A percentile compares a stretch with the other conserved stretches of the same genome.
These are phyloP conservation scores for Suillus bovinus DNA, from an alignment of 768 basidiomycete genomes.

Conservation along the genomic window DNA sequence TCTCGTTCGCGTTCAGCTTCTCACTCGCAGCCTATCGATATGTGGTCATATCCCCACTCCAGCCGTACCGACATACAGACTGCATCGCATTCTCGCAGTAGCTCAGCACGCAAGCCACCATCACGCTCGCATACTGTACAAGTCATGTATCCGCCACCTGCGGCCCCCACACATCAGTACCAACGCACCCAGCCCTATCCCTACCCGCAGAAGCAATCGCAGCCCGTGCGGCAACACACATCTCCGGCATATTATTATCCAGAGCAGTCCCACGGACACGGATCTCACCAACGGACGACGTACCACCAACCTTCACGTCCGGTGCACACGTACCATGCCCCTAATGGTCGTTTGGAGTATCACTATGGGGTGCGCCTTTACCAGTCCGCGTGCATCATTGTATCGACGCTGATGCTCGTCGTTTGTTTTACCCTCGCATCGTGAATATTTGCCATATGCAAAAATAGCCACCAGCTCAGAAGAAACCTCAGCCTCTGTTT, in stretches of 20 bases:
- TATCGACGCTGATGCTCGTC: constrained; percentile 18
- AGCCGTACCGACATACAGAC: constrained; percentile 19
- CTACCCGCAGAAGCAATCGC: constrained; percentile 25
- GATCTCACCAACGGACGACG: constrained; percentile 15
- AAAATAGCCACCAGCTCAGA: constrained; percentile 32
- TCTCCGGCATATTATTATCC: constrained; percentile 22
- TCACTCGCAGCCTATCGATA: constrained; percentile 20
- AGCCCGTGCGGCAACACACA: constrained; percentile 20
- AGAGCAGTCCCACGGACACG: constrained; percentile 14
- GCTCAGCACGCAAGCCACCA: constrained; percentile 9
- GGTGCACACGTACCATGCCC: constrained; percentile 25
- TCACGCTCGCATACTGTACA: constrained; percentile 18
- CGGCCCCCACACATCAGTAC: constrained; percentile 5
- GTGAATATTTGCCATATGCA: constrained; percentile 5
- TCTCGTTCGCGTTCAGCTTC: constrained; percentile 28
- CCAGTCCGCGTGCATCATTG: constrained; percentile 12
- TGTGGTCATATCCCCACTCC: constrained; percentile 18
- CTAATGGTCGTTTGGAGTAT: constrained; percentile 21
- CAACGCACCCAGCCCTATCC: constrained; percentile 13
- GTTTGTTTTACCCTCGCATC: constrained; percentile 11
- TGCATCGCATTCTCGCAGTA: constrained; percentile 20
- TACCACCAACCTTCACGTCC: constrained; percentile 30
- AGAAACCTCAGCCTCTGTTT: constrained; percentile 32
- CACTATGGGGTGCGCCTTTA: constrained; percentile 30
- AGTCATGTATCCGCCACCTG: constrained; percentile 17